Conservation (phyloP, 1,284 basidiomycete genomes). For the Amylostereum areolatum region DNA sequence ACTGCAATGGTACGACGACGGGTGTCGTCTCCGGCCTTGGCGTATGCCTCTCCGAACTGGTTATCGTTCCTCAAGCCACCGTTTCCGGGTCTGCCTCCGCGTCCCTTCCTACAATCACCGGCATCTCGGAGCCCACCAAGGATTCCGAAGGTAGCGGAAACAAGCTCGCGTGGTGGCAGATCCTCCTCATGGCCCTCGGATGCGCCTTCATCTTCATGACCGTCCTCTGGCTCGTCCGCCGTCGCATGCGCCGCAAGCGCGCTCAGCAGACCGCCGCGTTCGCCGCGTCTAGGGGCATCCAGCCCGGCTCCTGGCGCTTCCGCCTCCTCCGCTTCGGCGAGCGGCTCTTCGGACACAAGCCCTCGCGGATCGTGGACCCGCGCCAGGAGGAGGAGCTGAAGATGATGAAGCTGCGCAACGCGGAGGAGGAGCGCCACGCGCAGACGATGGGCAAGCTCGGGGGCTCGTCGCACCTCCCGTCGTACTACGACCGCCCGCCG, state of each 20-base stretch:
- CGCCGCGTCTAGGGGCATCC: constrained; percentile 51
- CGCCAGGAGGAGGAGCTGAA: constrained; percentile 22
- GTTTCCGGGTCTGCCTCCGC: constrained; percentile 39
- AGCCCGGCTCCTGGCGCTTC: constrained; percentile 44
- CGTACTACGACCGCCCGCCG: constrained; percentile 22
- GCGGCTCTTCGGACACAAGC: constrained; percentile 47
- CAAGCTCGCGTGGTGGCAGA: constrained; percentile 71
- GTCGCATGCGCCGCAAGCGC: constrained; percentile 60
- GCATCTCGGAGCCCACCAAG: constrained; percentile 40
- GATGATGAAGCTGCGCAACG: constrained; percentile 34
- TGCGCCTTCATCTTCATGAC: constrained; percentile 71
- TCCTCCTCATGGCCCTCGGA: constrained; percentile 73
- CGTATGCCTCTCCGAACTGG: constrained; percentile 70
- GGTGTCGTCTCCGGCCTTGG: constrained; percentile 64
- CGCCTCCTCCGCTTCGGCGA: constrained; percentile 51
- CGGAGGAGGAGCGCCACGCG: constrained; percentile 46
- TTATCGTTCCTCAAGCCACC: constrained; percentile 41
- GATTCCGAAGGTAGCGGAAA: constrained; percentile 25
- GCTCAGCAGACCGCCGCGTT: constrained; percentile 60
- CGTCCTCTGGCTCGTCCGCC: constrained; percentile 61
- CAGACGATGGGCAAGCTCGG: constrained; percentile 46
- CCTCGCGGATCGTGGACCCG: constrained; percentile 6
- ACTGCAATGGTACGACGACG: constrained; percentile 43
- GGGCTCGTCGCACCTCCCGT: constrained; percentile 34
- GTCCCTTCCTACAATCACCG: constrained; percentile 48